Evolutionary conservation across 345 rosid genomes (phyloP).

Genomic region (Gossypium stocksii): DNA sequence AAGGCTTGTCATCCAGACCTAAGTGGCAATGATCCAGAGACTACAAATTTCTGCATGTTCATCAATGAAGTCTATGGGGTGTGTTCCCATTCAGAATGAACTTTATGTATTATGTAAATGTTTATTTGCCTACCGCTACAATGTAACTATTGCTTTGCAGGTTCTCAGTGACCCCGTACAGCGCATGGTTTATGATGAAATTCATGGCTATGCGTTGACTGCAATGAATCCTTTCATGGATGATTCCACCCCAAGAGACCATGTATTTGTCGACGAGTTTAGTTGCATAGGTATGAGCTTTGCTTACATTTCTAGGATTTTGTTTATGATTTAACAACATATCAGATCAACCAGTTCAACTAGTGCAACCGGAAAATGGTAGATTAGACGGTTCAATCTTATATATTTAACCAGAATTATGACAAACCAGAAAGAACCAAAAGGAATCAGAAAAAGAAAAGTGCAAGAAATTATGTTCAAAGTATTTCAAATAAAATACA

Average conservation of each 20-base stretch:
- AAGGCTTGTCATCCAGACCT: conserved; percentile 94
- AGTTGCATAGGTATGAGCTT: conserved; percentile 75
- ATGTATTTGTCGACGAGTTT: conserved; percentile 87
- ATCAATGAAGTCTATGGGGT: conserved; percentile 87
- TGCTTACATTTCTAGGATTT: background rate
- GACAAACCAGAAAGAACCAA: no score
- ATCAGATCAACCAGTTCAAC: no score
- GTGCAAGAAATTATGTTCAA: no score
- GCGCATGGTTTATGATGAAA: conserved; percentile 95
- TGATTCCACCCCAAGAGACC: conserved; percentile 61
- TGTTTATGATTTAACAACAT: no score
- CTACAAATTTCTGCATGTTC: conserved; percentile 92
- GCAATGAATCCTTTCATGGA: conserved; percentile 84
- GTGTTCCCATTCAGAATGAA: conserved; percentile 20
- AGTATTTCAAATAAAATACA: no score
- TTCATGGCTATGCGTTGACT: conserved; percentile 82
- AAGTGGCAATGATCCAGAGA: conserved; percentile 75
- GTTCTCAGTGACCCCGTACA: conserved; percentile 95
- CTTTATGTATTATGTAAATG: background rate
- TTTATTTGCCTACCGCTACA: background rate
- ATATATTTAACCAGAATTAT: no score
- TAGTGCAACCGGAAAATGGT: no score
- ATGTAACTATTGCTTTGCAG: conserved; percentile 37
- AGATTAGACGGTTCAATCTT: no score
- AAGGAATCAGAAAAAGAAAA: no score